phyloP scores from a whole-genome alignment of 441 rosid genomes.

The Croton laevigatus region DNA sequence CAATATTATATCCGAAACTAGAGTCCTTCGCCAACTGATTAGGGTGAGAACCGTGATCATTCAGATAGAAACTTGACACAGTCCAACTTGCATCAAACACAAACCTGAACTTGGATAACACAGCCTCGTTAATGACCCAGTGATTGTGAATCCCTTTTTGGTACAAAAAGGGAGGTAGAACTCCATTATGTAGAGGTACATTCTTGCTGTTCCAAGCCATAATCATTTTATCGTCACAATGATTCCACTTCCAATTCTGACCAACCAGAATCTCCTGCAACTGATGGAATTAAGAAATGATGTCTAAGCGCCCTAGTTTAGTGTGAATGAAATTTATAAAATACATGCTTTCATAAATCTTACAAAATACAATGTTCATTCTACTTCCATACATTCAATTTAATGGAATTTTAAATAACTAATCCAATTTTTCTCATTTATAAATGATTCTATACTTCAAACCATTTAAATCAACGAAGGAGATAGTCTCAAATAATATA shows the following conservation, averaged over 20 bases:
- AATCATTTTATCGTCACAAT: constrained; percentile 49
- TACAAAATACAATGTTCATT: too few relatives aligned
- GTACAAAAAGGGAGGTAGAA: constrained; percentile 81
- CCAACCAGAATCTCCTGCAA: constrained; percentile 67
- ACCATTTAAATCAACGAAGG: too few relatives aligned
- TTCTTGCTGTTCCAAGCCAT: constrained; percentile 77
- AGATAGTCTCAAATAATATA: constrained; percentile 15
- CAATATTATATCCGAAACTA: constrained; percentile 20
- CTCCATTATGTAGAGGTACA: constrained; percentile 62
- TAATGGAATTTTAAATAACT: too few relatives aligned
- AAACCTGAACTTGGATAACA: constrained; percentile 58
- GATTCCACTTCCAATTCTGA: constrained; percentile 34
- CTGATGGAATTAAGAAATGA: constrained; percentile 38
- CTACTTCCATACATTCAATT: too few relatives aligned
- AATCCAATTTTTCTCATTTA: too few relatives aligned
- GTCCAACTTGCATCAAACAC: constrained; percentile 79
- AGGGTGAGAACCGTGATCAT: constrained; percentile 29
- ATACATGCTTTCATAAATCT: too few relatives aligned
- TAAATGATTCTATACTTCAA: too few relatives aligned
- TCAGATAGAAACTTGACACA: constrained; percentile 48
- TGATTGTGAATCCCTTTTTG: constrained; percentile 62
- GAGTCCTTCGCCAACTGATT: constrained; percentile 22
- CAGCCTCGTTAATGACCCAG: constrained; percentile 74
- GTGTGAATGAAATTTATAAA: too few relatives aligned
- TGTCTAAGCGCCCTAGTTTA: constrained; percentile 21